Conservation (phyloP, 2,329 filamentous ascomycete species). For the Arthroderma sp. region DNA sequence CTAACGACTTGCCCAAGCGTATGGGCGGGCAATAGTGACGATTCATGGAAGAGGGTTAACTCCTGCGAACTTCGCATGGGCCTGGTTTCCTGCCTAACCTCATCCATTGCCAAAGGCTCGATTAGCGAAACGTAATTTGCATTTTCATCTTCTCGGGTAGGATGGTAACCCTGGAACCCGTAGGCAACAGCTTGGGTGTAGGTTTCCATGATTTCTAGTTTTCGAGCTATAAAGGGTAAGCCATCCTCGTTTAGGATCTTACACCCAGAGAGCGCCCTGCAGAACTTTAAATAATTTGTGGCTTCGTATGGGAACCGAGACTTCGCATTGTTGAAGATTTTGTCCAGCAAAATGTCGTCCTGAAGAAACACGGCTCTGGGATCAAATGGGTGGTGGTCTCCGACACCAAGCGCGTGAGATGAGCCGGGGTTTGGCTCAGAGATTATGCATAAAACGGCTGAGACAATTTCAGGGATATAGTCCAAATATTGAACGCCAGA, state of each 20-base stretch:
- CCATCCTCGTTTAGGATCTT: constrained; percentile 34
- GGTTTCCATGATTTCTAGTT: constrained; percentile 55
- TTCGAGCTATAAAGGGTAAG: constrained; percentile 42
- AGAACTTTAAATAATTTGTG: constrained; percentile 60
- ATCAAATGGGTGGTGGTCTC: constrained; percentile 16
- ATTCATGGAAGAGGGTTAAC: constrained; percentile 24
- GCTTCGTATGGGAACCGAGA: constrained; percentile 78
- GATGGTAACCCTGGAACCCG: constrained; percentile 59
- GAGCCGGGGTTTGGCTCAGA: constrained; percentile 25
- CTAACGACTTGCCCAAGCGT: constrained; percentile 52
- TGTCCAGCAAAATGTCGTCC: constrained; percentile 43
- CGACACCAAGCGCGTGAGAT: constrained; percentile 10
- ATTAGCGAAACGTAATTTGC: constrained; percentile 60
- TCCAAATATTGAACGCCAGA: constrained; percentile 53
- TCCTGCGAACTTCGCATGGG: constrained; percentile 3
- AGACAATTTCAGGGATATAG: constrained; percentile 60
- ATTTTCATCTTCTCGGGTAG: constrained; percentile 75
- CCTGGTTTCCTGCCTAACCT: constrained; percentile 9
- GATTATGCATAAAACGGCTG: constrained; percentile 52
- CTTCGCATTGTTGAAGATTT: constrained; percentile 53
- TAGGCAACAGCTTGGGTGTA: constrained; percentile 67
- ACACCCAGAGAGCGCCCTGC: constrained; percentile 47
- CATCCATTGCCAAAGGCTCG: constrained; percentile 40
- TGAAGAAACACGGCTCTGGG: constrained; percentile 42
- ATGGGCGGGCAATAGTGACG: constrained; percentile 24